phyloP scores from a whole-genome alignment of 139 green algal genomes.

The Chlamydomonas sp. region DNA sequence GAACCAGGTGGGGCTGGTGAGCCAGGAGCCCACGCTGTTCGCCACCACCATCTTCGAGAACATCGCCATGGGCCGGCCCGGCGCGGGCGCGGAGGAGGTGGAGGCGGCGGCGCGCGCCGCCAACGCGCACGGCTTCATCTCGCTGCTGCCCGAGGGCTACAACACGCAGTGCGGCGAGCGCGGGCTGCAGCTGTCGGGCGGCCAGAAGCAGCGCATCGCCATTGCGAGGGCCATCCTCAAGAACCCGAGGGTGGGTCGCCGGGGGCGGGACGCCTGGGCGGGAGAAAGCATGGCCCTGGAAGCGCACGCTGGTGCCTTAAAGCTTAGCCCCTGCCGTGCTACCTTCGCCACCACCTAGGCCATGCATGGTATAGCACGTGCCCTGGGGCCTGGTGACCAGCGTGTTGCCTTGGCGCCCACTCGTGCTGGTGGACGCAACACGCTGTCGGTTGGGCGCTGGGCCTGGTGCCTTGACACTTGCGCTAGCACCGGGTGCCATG shows the following conservation, averaged over 20 bases:
- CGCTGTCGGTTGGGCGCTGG: too few species aligned
- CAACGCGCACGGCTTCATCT: constrained; percentile 88
- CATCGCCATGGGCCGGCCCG: constrained; percentile 75
- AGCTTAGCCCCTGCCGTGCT: too few species aligned
- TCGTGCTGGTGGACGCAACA: too few species aligned
- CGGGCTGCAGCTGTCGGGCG: constrained; percentile 63
- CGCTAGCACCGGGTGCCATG: too few species aligned
- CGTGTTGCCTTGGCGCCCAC: too few species aligned
- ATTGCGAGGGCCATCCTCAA: constrained; percentile 93
- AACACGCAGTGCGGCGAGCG: constrained; percentile 75
- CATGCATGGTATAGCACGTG: too few species aligned
- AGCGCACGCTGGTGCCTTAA: too few species aligned
- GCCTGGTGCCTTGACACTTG: too few species aligned
- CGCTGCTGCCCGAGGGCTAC: constrained; percentile 56
- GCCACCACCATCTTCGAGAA: constrained; percentile 87
- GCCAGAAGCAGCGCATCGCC: constrained; percentile 95
- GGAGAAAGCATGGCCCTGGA: too few species aligned
- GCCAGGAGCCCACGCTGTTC: constrained; percentile 94
- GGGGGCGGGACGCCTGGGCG: neutral
- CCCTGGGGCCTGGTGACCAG: too few species aligned
- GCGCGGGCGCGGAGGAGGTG: constrained; percentile 66
- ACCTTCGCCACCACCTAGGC: too few species aligned
- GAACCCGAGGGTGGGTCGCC: constrained; percentile 60
- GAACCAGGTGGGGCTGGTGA: constrained; percentile 76
- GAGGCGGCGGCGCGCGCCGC: constrained; percentile 73